phyloP scores from a whole-genome alignment of 192 early-diverging fungal species.

The Coemansia sp. region DNA sequence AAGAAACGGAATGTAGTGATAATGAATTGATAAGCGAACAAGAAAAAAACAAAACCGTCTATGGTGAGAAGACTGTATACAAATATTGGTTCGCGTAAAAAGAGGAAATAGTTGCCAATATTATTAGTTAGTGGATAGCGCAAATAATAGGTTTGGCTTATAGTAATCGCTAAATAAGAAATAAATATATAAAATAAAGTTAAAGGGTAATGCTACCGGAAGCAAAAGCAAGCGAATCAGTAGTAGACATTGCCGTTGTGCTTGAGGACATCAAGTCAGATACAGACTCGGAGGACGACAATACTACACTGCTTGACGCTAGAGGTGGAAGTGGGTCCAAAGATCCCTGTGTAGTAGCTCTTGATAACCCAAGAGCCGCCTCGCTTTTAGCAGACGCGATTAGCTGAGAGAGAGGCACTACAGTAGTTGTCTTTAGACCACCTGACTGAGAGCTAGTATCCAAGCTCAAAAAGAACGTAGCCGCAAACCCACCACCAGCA shows the following conservation, averaged over 20 bases:
- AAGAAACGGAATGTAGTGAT: too few species aligned
- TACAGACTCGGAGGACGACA: not conserved
- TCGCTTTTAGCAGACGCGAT: conserved; percentile 21
- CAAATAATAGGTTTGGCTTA: not conserved
- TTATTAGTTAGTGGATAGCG: not conserved
- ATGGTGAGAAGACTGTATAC: too few species aligned
- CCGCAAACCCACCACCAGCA: conserved; percentile 26
- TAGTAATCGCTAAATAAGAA: not conserved
- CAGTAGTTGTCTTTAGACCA: conserved; percentile 19
- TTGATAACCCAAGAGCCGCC: not conserved
- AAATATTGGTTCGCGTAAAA: not conserved
- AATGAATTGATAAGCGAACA: too few species aligned
- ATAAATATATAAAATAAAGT: not conserved
- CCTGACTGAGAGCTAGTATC: conserved; percentile 21
- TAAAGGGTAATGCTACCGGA: conserved; percentile 4
- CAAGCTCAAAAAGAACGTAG: conserved; percentile 39
- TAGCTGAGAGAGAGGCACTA: conserved; percentile 37
- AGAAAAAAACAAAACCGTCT: too few species aligned
- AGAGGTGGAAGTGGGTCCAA: not conserved
- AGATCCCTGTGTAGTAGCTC: not conserved
- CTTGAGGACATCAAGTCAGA: not conserved
- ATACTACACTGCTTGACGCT: not conserved
- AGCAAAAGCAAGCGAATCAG: not conserved
- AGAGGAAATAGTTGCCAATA: not conserved
- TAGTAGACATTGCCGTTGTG: not conserved